phyloP scores from a whole-genome alignment of 352 stramenopile genomes.

The Phytophthora fragariae region DNA sequence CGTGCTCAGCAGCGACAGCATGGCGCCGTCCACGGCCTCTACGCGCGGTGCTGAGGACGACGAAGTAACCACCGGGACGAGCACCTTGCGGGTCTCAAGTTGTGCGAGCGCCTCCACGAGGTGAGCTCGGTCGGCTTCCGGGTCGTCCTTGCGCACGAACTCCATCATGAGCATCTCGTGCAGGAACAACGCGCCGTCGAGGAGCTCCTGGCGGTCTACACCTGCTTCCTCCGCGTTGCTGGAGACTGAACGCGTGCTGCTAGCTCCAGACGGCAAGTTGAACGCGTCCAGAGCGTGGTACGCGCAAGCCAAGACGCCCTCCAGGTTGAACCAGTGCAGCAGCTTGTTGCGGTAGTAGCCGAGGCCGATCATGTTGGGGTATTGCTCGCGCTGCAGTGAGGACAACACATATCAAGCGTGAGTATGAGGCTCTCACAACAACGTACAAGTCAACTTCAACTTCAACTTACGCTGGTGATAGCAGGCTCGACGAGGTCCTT shows the following conservation, averaged over 20 bases:
- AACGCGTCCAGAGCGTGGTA: conserved; percentile 73
- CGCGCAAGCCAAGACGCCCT: conserved; percentile 80
- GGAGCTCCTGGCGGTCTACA: conserved; percentile 57
- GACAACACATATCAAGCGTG: conserved; percentile 15
- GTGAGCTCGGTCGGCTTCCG: conserved; percentile 47
- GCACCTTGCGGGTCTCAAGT: conserved; percentile 54
- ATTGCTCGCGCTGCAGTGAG: conserved; percentile 69
- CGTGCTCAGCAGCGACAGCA: conserved; percentile 76
- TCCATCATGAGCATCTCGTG: conserved; percentile 84
- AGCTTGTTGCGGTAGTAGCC: conserved; percentile 91
- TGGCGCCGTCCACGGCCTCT: conserved; percentile 33
- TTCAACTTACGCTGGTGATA: conserved; percentile 66
- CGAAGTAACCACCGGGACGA: conserved; percentile 24
- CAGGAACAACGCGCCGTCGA: conserved; percentile 74
- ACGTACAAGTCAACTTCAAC: not conserved
- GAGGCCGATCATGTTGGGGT: conserved; percentile 87
- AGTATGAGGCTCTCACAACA: not conserved
- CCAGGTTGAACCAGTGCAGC: conserved; percentile 86
- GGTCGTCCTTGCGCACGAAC: conserved; percentile 78
- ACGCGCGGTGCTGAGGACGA: conserved; percentile 24
- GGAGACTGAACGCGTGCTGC: conserved; percentile 11
- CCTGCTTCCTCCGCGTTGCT: conserved; percentile 33
- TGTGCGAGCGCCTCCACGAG: conserved; percentile 53
- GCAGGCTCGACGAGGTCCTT: conserved; percentile 85
- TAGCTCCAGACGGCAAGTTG: conserved; percentile 32